phyloP scores from a whole-genome alignment of 805 yeast species.

The Isabelozyma pseudorhagii region DNA sequence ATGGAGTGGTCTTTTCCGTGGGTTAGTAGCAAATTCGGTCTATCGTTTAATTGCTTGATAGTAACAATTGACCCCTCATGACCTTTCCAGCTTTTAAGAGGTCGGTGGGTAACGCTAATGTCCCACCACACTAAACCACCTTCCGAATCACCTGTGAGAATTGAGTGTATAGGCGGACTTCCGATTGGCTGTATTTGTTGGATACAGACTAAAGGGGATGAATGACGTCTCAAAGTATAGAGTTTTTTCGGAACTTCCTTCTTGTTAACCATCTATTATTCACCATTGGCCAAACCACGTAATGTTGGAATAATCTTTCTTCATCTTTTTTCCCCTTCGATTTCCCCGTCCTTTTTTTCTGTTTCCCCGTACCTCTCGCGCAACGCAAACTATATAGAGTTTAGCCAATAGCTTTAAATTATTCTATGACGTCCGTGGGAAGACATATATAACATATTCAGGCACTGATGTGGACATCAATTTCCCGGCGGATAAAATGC shows the following conservation, averaged over 20 bases:
- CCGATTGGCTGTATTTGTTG: neutral
- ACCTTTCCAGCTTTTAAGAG: constrained; percentile 55
- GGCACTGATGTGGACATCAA: too few relatives aligned
- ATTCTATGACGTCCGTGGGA: too few relatives aligned
- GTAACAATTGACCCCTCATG: constrained; percentile 52
- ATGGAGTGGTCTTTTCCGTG: constrained; percentile 66
- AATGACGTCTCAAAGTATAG: constrained; percentile 21
- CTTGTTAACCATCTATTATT: neutral
- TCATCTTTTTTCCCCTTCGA: too few relatives aligned
- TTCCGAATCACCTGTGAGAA: constrained; percentile 56
- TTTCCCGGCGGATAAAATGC: too few relatives aligned
- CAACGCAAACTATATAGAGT: too few relatives aligned
- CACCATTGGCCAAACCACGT: neutral
- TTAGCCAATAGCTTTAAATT: too few relatives aligned
- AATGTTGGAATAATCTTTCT: too few relatives aligned
- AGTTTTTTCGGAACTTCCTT: constrained; percentile 1
- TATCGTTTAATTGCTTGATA: constrained; percentile 25
- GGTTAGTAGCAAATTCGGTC: constrained; percentile 37
- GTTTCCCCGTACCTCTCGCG: too few relatives aligned
- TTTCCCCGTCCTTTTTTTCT: too few relatives aligned
- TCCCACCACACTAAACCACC: constrained; percentile 72
- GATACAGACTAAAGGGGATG: constrained; percentile 11
- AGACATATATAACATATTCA: too few relatives aligned
- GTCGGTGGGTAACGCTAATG: constrained; percentile 47
- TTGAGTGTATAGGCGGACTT: constrained; percentile 7